phyloP scores from a whole-genome alignment of 331 rosid genomes.

The Quercus phellos region DNA sequence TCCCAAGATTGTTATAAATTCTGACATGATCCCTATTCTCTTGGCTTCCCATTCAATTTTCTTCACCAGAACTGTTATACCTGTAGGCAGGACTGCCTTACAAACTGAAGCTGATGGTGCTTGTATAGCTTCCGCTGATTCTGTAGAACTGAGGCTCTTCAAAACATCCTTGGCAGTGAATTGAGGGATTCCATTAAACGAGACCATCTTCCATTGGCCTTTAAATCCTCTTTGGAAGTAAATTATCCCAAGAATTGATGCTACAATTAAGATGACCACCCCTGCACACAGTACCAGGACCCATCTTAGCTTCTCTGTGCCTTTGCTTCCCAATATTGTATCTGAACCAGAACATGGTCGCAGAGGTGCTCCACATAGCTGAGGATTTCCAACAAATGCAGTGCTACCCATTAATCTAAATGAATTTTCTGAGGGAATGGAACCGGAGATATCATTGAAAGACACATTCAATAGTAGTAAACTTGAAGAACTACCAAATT shows the following conservation, averaged over 20 bases:
- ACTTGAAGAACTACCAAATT: constrained; percentile 59
- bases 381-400: constrained; percentile 70
- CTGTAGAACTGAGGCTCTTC: constrained; percentile 52
- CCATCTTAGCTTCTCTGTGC: constrained; percentile 45
- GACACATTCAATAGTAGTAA: constrained; percentile 77
- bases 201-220: constrained; percentile 84
- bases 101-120: constrained; percentile 47
- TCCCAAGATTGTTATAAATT: constrained; percentile 56
- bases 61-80: constrained; percentile 77
- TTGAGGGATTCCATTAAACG: constrained; percentile 74
- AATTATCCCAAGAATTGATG: constrained; percentile 41
- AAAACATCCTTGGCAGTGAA: constrained; percentile 79
- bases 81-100: constrained; percentile 83
- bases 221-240: constrained; percentile 39
- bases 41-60: constrained; percentile 66
- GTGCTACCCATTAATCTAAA: constrained; percentile 57
- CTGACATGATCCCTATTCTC: constrained; percentile 36
- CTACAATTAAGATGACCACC: constrained; percentile 41
- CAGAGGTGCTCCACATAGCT: constrained; percentile 87
- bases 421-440: constrained; percentile 51
- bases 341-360: constrained; percentile 52
- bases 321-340: constrained; percentile 57
- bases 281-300: constrained; percentile 58
- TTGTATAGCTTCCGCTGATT: constrained; percentile 39
- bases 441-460: constrained; percentile 75